Base-by-base conservation (phyloP, 495 filamentous ascomycete genomes). In the Geopyxis carbonaria region DNA sequence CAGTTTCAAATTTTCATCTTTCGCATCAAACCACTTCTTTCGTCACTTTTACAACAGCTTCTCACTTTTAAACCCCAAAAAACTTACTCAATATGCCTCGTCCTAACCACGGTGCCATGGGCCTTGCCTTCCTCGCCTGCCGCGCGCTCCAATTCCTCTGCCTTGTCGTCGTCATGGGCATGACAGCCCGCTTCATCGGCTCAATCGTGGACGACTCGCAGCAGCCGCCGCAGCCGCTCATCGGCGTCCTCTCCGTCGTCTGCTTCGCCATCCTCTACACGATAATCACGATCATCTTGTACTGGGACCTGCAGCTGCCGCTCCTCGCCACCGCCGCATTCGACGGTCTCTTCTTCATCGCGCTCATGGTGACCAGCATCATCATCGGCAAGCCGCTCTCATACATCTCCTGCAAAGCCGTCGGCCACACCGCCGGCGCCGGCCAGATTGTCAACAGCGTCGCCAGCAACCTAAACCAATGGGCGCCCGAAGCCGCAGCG, bases 101-200 rank as follows among this genome's bases (percentile, higher is more conserved):
- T 22, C 60, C 66, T 54, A 44, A 61, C 46, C 68, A 82, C 51
- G 84, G 86, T 48, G 80, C 77, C 49, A 63, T 92, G 32, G 81
- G 80, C 46, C 71, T 73, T 37, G 79, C 73, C 43, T 93, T 91
- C 65, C 72, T 74, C 22, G 53, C 78, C 41, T 69, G 77, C 45
- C 72, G 87, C 21, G 63, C 70, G 18, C 66, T 86, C 42, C 75
- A 93, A 56, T 63, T 68, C 33, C 62, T 74, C 34, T 75, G 68
- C 15, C 73, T 95, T 44, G 71, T 93, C 46, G 65, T 72, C 32
- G 73, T 84, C 45, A 78, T 93, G 50, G 83, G 83, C 36, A 71
- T 93, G 45, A 73, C 71, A 1, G 70, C 81, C 40, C 82, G 82
- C 56, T 87, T 93, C 62, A 74, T 93, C 53, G 69, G 72, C n/a